Percentiles rank a stretch among this genome's conserved stretches.
Evolutionary conservation across 2,329 filamentous ascomycete genomes (phyloP).

Genomic region (Pleoardoris graminearum): DNA sequence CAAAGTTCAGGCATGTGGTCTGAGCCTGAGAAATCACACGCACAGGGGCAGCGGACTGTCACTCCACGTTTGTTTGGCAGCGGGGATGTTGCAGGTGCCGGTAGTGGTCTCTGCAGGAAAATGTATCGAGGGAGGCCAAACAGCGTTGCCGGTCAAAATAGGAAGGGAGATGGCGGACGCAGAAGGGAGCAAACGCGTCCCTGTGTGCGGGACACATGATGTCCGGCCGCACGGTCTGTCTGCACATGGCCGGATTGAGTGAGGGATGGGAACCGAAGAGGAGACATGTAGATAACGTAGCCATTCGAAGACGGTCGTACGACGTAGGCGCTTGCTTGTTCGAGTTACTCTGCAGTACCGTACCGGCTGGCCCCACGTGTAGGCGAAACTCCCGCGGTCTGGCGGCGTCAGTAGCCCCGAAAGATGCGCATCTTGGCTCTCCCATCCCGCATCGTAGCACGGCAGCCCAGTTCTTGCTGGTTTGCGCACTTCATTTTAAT

Average conservation of each 20-base stretch:
- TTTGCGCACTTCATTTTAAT: slow-evolving; percentile 10
- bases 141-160: slow-evolving; percentile 8
- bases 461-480: slow-evolving; percentile 17
- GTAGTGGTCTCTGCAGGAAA: slow-evolving; percentile 15
- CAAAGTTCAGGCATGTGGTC: neutral
- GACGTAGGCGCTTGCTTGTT: slow-evolving; percentile 19
- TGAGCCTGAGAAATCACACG: neutral
- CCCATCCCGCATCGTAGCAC: slow-evolving; percentile 20
- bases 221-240: slow-evolving; percentile 7
- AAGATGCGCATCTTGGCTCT: slow-evolving; percentile 14
- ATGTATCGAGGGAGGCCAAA: slow-evolving; percentile 10
- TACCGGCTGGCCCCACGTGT: slow-evolving; percentile 33
- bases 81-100: slow-evolving; percentile 2
- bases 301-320: slow-evolving; percentile 20
- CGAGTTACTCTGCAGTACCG: slow-evolving; percentile 19
- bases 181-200: slow-evolving; percentile 10
- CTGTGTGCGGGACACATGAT: slow-evolving; percentile 11
- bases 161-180: slow-evolving; percentile 11
- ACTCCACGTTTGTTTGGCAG: slow-evolving; percentile 17
- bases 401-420: slow-evolving; percentile 13
- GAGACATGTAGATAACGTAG: slow-evolving; percentile 18
- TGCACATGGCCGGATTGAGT: slow-evolving; percentile 15
- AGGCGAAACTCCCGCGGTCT: slow-evolving; percentile 20
- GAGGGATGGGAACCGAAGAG: slow-evolving; percentile 13
- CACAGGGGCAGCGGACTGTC: slow-evolving; percentile 13